Evolutionary conservation across 225 moss, liverwort and hornwort genomes (phyloP).

Genomic region (Straminergon stramineum): DNA sequence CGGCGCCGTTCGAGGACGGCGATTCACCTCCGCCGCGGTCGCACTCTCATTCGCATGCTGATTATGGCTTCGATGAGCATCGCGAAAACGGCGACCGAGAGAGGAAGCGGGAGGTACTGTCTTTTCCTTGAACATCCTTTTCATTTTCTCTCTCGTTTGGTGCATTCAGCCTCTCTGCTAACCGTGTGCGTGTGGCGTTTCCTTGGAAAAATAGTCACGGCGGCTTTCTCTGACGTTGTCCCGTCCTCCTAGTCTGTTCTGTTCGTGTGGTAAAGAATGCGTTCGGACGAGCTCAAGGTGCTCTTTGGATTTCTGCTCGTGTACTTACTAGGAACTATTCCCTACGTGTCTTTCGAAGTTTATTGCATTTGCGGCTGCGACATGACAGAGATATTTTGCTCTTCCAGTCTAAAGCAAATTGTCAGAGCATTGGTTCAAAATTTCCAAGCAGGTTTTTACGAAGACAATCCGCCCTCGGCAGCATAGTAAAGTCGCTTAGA

Average conservation of each 20-base stretch:
- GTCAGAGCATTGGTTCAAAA: not conserved
- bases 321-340: not conserved
- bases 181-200: not conserved
- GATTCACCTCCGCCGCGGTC: slow-evolving; percentile 51
- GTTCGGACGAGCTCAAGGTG: not conserved
- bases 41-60: slow-evolving; percentile 34
- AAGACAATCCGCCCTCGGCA: not conserved
- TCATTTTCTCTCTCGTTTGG: not conserved
- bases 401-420: not conserved
- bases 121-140: not conserved
- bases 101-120: slow-evolving; percentile 39
- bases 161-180: not conserved
- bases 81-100: slow-evolving; percentile 52
- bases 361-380: not conserved
- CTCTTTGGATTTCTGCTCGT: not conserved
- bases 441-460: not conserved
- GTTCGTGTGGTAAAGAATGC: not conserved
- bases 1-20: slow-evolving; percentile 34
- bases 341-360: not conserved
- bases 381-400: not conserved
- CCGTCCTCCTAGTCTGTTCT: not conserved
- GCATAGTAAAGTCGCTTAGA: not conserved
- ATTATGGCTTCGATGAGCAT: slow-evolving; percentile 30
- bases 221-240: not conserved
- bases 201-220: not conserved